Base-by-base conservation (phyloP, 2,329 filamentous ascomycete genomes). In the Cladophialophora psammophila region DNA sequence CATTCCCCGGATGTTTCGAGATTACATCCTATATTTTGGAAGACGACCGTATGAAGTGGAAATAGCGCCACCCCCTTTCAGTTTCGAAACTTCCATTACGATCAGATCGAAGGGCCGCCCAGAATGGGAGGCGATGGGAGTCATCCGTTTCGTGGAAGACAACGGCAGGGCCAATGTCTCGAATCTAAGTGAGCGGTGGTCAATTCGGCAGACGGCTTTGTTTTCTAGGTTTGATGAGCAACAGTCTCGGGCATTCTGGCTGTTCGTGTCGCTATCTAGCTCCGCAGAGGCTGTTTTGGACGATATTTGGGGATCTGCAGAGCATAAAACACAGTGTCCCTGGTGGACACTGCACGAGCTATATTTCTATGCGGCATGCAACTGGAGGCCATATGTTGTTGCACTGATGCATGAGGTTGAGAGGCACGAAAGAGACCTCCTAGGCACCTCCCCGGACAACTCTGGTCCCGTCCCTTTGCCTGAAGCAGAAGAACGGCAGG, bases 391-490 rank as follows among this genome's bases (percentile, higher is more conserved):
- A 7, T 50, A 50, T 50, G 45, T 50, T 31, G 45, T 50, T 18
- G 45, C 45, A 15, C 15, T 50, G 45, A 20, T 50, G 45, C 45
- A 50, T 50, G 45, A 50, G 45, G 45, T 50, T 50, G 45, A 50
- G 10, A 9, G 45, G 10, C 45, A 50, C 45, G 45, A 50, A 50
- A 31, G 7, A 15, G 45, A 18, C 4, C 45, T 50, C n/a, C 45
- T 56, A 54, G 63, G 63, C 7, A 45, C 55, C 15, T 60, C 63
- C 4, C 63, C 63, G 18, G 56, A 60, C 40, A 45, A 65, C 36
- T 45, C 36, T 10, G 55, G 63, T 2, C 63, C 63, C 26, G 42
- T 65, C 15, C 36, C 26, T n/a, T n/a, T 65, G 13, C 38, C 38
- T 9, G 32, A 53, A 48, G 20, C 38, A 6, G 55, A 38, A n/a